Percentiles rank a stretch among this genome's conserved stretches.
These are phyloP conservation scores for Cercophora scortea DNA, from an alignment of 495 filamentous ascomycete genomes.

Conservation along the genomic window DNA sequence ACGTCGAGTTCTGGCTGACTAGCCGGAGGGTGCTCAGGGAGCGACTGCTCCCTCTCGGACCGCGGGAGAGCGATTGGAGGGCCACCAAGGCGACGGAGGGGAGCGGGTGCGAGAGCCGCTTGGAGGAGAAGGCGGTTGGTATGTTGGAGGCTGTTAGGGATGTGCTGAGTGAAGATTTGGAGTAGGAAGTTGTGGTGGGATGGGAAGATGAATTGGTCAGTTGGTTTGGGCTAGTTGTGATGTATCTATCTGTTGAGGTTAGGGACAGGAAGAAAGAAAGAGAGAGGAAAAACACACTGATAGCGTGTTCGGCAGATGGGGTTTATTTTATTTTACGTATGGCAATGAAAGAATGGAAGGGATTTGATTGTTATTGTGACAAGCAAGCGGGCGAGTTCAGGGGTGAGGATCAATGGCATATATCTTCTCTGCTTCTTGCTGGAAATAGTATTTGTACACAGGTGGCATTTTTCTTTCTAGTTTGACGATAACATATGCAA, in stretches of 20 bases:
- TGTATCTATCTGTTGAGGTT: neutral
- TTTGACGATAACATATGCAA: too few relatives aligned
- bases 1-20: conserved; percentile 67
- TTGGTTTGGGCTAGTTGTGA: neutral
- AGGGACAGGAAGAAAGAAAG: too few relatives aligned
- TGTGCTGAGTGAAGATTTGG: conserved; percentile 35
- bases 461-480: too few relatives aligned
- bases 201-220: neutral
- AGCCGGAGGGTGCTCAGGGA: conserved; percentile 54
- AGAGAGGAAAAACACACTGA: too few relatives aligned
- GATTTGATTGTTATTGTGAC: too few relatives aligned
- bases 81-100: conserved; percentile 29
- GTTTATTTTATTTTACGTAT: too few relatives aligned
- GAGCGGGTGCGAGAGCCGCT: conserved; percentile 42
- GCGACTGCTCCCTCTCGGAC: conserved; percentile 61
- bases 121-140: conserved; percentile 66
- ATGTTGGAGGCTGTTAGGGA: conserved; percentile 51
- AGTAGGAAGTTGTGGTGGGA: conserved; percentile 8
- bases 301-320: too few relatives aligned
- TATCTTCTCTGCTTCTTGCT: too few relatives aligned
- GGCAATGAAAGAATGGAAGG: too few relatives aligned
- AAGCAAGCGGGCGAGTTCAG: too few relatives aligned
- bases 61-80: conserved; percentile 60
- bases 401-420: too few relatives aligned
- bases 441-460: too few relatives aligned